phyloP scores from a whole-genome alignment of 495 filamentous ascomycete genomes.

The Choiromyces venosus region DNA sequence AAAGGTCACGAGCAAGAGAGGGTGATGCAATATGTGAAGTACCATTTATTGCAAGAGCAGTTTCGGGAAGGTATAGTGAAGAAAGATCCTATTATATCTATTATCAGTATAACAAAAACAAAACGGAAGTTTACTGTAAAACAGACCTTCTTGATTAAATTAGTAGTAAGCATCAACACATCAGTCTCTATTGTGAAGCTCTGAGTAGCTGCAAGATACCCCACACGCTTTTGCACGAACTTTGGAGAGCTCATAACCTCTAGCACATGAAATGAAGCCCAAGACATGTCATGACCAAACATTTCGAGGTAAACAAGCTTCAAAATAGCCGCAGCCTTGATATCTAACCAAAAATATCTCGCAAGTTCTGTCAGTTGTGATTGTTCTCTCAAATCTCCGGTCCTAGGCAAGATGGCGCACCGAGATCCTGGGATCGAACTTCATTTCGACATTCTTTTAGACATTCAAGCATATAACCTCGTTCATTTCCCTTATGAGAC shows the following conservation, averaged over 20 bases:
- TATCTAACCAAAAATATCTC: constrained; percentile 52
- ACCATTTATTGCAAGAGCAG: constrained; percentile 77
- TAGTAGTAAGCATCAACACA: constrained; percentile 95
- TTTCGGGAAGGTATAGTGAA: constrained; percentile 64
- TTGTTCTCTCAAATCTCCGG: background rate
- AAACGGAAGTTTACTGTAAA: background rate
- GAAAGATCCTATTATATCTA: constrained; percentile 61
- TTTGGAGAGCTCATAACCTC: constrained; percentile 97
- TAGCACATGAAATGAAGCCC: constrained; percentile 95
- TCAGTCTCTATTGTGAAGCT: constrained; percentile 94
- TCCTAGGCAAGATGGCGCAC: constrained; percentile 45
- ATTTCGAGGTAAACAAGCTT: constrained; percentile 97
- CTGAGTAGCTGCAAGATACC: constrained; percentile 93
- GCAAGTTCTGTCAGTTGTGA: background rate
- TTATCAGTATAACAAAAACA: constrained; percentile 10
- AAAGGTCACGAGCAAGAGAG: constrained; percentile 78
- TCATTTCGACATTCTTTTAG: constrained; percentile 91
- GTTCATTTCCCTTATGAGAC: constrained; percentile 87
- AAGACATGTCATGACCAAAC: constrained; percentile 99
- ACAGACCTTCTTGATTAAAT: constrained; percentile 85
- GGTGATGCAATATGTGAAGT: constrained; percentile 88
- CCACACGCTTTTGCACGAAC: constrained; percentile 89
- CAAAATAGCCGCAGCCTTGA: constrained; percentile 90
- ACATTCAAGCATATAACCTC: constrained; percentile 83
- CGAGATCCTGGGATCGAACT: constrained; percentile 85